Percentiles rank a stretch among this genome's conserved stretches.
Conservation (phyloP, 495 filamentous ascomycete species). For the Aspergillus carlsbadensis region DNA sequence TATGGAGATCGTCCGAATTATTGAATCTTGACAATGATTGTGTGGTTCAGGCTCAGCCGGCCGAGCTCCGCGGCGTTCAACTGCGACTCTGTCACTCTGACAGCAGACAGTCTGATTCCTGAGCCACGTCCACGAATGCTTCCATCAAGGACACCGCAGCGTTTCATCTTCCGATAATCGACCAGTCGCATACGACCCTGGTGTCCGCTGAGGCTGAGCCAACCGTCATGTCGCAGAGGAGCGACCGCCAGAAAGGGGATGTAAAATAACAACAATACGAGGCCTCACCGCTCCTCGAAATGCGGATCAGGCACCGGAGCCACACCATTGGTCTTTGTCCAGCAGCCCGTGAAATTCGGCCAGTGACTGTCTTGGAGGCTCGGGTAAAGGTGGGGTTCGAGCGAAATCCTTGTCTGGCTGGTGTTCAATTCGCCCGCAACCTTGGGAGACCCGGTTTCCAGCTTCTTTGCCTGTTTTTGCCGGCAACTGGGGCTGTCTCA, state of each 20-base stretch:
- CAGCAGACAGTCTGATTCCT: too few species aligned
- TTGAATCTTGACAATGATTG: constrained; percentile 18
- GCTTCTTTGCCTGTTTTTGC: not conserved
- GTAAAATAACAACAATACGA: not conserved
- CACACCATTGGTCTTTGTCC: not conserved
- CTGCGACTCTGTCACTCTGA: not conserved
- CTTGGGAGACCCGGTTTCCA: not conserved
- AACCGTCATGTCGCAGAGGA: not conserved
- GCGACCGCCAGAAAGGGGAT: not conserved
- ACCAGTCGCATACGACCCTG: not conserved
- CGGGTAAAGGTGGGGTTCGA: not conserved
- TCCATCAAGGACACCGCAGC: not conserved
- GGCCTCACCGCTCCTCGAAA: not conserved
- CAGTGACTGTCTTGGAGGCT: not conserved
- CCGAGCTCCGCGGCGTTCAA: not conserved
- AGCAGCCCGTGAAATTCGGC: not conserved
- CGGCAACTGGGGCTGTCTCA: not conserved
- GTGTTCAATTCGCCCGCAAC: too few species aligned
- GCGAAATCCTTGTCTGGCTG: not conserved
- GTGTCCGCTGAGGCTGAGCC: constrained; percentile 1
- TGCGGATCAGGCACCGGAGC: constrained; percentile 2
- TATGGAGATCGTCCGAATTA: constrained; percentile 13
- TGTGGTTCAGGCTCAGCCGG: not conserved
- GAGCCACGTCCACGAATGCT: too few species aligned
- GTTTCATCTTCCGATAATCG: not conserved